phyloP scores from a whole-genome alignment of 108 stramenopile genomes.

The Licmophora abbreviata region DNA sequence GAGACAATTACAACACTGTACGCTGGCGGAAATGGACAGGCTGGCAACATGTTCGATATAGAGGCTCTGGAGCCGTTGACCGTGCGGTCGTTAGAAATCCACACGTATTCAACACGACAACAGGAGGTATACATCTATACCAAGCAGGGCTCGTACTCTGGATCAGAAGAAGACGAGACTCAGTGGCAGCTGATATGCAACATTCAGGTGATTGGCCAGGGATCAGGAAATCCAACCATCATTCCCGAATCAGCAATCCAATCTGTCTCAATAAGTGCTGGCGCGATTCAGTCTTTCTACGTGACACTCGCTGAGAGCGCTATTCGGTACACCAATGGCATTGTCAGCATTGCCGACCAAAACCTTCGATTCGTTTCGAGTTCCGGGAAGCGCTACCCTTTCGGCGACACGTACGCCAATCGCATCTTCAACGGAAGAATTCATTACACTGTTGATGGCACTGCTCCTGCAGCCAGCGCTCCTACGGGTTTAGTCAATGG shows the following conservation, averaged over 20 bases:
- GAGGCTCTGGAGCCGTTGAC: background rate
- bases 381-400: background rate
- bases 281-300: conserved; percentile 4
- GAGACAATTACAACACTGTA: background rate
- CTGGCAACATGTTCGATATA: conserved; percentile 10
- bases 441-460: no score
- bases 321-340: conserved; percentile 1
- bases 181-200: background rate
- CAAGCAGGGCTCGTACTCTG: background rate
- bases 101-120: background rate
- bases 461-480: no score
- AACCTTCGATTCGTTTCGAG: background rate
- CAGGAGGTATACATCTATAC: conserved; percentile 1
- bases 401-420: background rate
- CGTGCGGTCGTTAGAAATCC: conserved; percentile 1
- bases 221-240: conserved; percentile 3
- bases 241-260: background rate
- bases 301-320: conserved; percentile 1
- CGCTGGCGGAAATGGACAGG: conserved; percentile 5
- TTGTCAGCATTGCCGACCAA: background rate
- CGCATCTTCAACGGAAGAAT: conserved; percentile 2
- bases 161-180: background rate
- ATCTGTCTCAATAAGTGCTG: conserved; percentile 1
- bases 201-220: background rate
- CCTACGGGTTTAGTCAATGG: no score